These are phyloP conservation scores for Ziziphus jujuba DNA, from an alignment of 306 rosid species.

Conservation along the genomic window DNA sequence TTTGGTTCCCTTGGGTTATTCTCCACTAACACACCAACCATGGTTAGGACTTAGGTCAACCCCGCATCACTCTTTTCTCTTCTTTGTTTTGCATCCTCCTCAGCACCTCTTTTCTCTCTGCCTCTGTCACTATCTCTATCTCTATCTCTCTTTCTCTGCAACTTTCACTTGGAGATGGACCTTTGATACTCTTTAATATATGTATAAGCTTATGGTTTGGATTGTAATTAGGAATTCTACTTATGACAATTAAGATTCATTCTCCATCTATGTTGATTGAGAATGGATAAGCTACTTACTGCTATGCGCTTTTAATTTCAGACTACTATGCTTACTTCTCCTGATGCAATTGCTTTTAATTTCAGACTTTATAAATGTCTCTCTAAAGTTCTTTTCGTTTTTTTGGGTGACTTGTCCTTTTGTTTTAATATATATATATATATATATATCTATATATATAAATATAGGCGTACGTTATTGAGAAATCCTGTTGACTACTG, in stretches of 20 bases:
- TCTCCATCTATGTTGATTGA: slow-evolving; percentile 48
- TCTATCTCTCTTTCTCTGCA: slow-evolving; percentile 18
- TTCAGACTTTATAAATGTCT: neutral
- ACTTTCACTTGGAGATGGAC: slow-evolving; percentile 56
- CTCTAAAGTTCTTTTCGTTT: neutral
- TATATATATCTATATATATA: too few relatives aligned
- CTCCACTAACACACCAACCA: slow-evolving; percentile 88
- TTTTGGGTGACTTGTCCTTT: neutral
- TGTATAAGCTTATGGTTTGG: slow-evolving; percentile 63
- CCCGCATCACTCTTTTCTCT: slow-evolving; percentile 16
- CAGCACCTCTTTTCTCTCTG: slow-evolving; percentile 14
- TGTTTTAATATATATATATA: too few relatives aligned
- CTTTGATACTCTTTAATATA: slow-evolving; percentile 50
- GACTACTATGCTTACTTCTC: neutral
- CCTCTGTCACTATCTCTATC: slow-evolving; percentile 9
- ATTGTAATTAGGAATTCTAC: slow-evolving; percentile 62
- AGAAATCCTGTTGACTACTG: too few relatives aligned
- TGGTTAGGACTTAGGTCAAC: slow-evolving; percentile 97
- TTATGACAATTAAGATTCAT: slow-evolving; percentile 42
- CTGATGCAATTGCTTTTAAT: slow-evolving; percentile 4
- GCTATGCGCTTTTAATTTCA: slow-evolving; percentile 35
- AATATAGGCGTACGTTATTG: too few relatives aligned
- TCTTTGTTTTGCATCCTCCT: neutral
- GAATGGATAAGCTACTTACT: slow-evolving; percentile 58
- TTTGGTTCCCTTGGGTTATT: slow-evolving; percentile 91